Percentiles rank a stretch among this genome's conserved stretches.
These are phyloP conservation scores for Linnemannia schmuckeri DNA, from an alignment of 192 early-diverging fungal species.

Conservation along the genomic window DNA sequence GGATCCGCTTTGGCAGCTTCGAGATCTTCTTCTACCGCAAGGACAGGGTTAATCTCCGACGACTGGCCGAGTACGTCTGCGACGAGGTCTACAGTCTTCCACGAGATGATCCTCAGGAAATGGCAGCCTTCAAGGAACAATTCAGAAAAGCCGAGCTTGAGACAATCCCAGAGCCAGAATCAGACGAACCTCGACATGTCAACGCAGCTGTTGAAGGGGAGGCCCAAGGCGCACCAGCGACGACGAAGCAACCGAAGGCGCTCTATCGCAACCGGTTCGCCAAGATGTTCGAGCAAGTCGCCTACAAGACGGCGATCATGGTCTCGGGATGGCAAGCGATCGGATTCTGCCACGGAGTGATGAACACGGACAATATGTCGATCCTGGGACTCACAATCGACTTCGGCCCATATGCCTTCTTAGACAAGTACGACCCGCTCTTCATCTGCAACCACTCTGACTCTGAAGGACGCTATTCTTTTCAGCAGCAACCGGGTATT, in stretches of 20 bases:
- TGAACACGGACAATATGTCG: conserved; percentile 96
- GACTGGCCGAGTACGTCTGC: conserved; percentile 83
- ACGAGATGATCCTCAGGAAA: conserved; percentile 33
- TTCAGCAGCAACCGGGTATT: conserved; percentile 82
- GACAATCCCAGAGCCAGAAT: neutral
- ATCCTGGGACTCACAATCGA: conserved; percentile 87
- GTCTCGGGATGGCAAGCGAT: conserved; percentile 85
- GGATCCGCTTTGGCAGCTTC: conserved; percentile 92
- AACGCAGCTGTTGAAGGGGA: conserved; percentile 4
- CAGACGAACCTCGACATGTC: neutral
- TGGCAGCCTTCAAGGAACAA: conserved; percentile 17
- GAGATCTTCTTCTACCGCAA: conserved; percentile 82
- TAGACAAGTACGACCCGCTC: conserved; percentile 86
- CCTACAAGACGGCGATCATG: conserved; percentile 74
- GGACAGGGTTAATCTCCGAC: conserved; percentile 64
- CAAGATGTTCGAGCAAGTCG: conserved; percentile 67
- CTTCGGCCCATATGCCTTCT: conserved; percentile 89
- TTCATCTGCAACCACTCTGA: conserved; percentile 90
- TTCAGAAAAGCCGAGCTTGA: conserved; percentile 3
- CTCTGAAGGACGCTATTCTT: conserved; percentile 78
- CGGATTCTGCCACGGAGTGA: conserved; percentile 88
- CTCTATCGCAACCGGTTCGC: conserved; percentile 68
- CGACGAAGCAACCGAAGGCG: neutral
- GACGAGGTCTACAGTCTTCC: conserved; percentile 65
- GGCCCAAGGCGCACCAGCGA: neutral